Base-by-base conservation (phyloP, 2,329 filamentous ascomycete genomes). In the Amauroascus verrucosus region DNA sequence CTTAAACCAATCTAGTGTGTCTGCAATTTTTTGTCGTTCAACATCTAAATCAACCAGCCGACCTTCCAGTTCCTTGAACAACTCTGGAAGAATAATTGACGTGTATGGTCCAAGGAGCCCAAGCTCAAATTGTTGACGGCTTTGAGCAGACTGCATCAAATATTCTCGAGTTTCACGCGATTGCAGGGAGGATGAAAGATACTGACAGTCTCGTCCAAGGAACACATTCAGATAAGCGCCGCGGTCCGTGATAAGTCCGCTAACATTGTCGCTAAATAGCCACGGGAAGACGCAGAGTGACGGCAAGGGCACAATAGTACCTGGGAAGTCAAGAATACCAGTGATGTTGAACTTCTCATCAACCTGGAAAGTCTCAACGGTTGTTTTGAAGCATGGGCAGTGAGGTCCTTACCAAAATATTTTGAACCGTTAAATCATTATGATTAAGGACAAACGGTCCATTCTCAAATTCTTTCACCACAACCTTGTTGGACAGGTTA, bases 31-130 rank as follows among this genome's bases (percentile, higher is more conserved):
- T n/a, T 46, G 43, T 28, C n/a, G 28, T 32, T 46, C 43, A n/a
- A 46, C 18, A 32, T 28, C 32, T 26, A 41, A n/a, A 65, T 65
- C 1, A 62, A 61, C 43, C 63, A 62, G 14, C 62, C 61, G 9
- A 53, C 54, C 2, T 52, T 46, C 4, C 46, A 41, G 26, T 53
- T 47, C 5, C 49, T 48, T 48, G 24, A 48, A 53, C 22, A 53
- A 32, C 11, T 28, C 3, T 14, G 41, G 51, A 40, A 53, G 40
- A 47, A 38, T 20, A 24, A 53, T n/a, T 3, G 43, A 37, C 26
- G 43, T 47, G 32, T 37, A 53, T 30, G 51, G 41, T 6, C 40
- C 43, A 24, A 53, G 24, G 6, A 47, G 41, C 51, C 41, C 43
- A 11, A 53, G 18, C 30, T 53, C 51, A 20, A 53, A 53, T 16